Base-by-base conservation (phyloP, 2,329 filamentous ascomycete species). In the Fusarium mundagurra region DNA sequence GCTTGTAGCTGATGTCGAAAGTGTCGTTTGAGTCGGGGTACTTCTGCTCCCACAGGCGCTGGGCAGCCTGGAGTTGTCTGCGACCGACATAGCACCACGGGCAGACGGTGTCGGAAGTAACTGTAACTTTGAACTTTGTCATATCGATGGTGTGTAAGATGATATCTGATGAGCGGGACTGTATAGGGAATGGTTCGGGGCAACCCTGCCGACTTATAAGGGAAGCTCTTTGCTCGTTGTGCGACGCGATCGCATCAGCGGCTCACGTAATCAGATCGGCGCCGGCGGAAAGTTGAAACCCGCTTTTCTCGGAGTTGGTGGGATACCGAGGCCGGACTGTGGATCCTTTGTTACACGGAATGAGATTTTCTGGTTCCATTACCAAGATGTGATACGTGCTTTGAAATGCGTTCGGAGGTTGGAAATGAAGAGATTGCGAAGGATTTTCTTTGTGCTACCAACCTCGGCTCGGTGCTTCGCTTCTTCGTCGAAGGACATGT, bases 1-100 rank as follows among this genome's bases (percentile, higher is more conserved):
- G 87, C 13, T 82, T 83, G 75, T 85, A 88, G 31, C 80, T 82
- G 54, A 88, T 77, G 47, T 84, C 80, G 68, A 89, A 88, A 38
- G 88, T 94, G 84, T 97, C 94, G 14, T 80, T 79, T 45, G 82
- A 83, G 18, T 83, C 78, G 3, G 86, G 85, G 67, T 87, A 79
- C 29, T 76, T 79, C 17, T 80, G 72, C 61, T 79, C 80, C 79
- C 85, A 87, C 6, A 81, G 73, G 33, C 80, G 79, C 63, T 88
- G 86, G 47, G 87, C 87, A n/a, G 72, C 71, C 63, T 86, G 82
- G 61, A 89, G 83, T 64, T 84, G 83, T 64, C 81, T 83, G 65
- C 85, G 82, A 53, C 86, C 86, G 66, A 89, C 81, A 77, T 87
- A 88, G 79, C 86, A 88, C 81, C 85, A 88, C 4, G 87, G 86